Evolutionary conservation across 2,329 filamentous ascomycete species (phyloP).

Genomic region (Aphanoascus verrucosus): DNA sequence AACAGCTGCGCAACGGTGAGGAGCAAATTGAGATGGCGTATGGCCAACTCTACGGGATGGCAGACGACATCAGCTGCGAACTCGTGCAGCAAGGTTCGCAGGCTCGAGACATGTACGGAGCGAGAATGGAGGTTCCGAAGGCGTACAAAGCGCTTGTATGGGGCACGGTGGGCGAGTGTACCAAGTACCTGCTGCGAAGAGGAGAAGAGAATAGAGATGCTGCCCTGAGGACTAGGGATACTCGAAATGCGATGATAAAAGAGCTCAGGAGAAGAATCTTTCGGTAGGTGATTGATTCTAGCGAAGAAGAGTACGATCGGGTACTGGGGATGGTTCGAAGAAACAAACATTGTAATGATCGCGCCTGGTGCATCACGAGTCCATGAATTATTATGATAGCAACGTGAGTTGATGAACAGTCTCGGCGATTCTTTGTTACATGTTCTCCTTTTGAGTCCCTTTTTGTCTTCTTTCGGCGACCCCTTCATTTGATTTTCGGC

Average conservation of each 20-base stretch:
- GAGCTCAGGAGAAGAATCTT: slow-evolving; percentile 38
- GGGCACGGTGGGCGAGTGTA: slow-evolving; percentile 57
- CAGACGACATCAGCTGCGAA: slow-evolving; percentile 46
- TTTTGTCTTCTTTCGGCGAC: no score
- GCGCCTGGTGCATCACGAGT: no score
- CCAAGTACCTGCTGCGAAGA: slow-evolving; percentile 56
- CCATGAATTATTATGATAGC: no score
- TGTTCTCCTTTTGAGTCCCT: no score
- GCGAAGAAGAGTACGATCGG: no score
- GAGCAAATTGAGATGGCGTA: slow-evolving; percentile 41
- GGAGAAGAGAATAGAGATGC: slow-evolving; percentile 51
- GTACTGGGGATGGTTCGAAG: no score
- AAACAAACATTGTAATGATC: no score
- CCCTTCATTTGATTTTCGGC: no score
- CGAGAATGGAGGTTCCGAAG: slow-evolving; percentile 31
- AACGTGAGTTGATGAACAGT: no score
- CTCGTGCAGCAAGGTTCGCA: slow-evolving; percentile 28
- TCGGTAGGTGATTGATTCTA: slow-evolving; percentile 2
- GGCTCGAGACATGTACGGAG: slow-evolving; percentile 18
- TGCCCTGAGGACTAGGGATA: slow-evolving; percentile 42
- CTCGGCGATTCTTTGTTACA: no score
- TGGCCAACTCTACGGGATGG: slow-evolving; percentile 50
- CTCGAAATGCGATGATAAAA: slow-evolving; percentile 40
- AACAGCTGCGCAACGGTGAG: slow-evolving; percentile 32
- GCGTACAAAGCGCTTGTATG: slow-evolving; percentile 47